These are phyloP conservation scores for Fusarium nisikadoi DNA, from an alignment of 2,329 filamentous ascomycete genomes.

Conservation along the genomic window DNA sequence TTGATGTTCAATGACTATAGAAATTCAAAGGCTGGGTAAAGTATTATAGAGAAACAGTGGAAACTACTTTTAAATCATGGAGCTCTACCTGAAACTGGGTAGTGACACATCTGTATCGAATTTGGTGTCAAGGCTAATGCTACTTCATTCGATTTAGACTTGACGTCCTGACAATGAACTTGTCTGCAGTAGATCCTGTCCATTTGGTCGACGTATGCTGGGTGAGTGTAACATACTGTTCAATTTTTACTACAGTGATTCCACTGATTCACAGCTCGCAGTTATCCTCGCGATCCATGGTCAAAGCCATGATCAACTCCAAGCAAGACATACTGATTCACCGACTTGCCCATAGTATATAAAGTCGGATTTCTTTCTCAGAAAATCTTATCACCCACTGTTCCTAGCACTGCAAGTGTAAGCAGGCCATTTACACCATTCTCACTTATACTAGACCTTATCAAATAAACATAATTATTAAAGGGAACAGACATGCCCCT, in stretches of 20 bases:
- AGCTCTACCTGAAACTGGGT: background rate
- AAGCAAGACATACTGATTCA: background rate
- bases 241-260: background rate
- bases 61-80: background rate
- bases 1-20: background rate
- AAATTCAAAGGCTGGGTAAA: too few relatives aligned
- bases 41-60: too few relatives aligned
- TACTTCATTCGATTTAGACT: background rate
- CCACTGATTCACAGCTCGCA: background rate
- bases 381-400: background rate
- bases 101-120: too few relatives aligned
- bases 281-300: background rate
- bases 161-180: background rate
- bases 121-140: background rate
- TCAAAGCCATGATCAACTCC: background rate
- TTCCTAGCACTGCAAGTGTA: too few relatives aligned
- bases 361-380: background rate
- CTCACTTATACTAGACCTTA: too few relatives aligned
- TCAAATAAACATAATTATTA: background rate
- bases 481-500: background rate
- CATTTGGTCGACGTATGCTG: background rate
- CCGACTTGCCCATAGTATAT: background rate
- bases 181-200: background rate
- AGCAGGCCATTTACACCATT: too few relatives aligned
- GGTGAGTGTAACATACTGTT: background rate